Conservation (phyloP, 2,329 filamentous ascomycete species). For the Aspergillus quadricinctus region DNA sequence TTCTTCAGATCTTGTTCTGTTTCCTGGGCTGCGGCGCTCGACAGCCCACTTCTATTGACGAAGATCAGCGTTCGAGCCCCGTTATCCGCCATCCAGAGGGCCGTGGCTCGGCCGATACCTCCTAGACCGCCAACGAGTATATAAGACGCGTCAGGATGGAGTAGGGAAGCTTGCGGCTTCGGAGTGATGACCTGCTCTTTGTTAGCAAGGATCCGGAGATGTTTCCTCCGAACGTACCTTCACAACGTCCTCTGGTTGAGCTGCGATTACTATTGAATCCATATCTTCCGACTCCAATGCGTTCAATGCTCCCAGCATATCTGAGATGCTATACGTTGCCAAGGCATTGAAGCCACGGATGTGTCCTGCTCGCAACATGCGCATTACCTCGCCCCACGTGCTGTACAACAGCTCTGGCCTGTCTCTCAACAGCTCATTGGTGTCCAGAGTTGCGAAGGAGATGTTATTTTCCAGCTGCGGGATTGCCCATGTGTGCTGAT, state of each 20-base stretch:
- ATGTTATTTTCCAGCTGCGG: constrained; percentile 4
- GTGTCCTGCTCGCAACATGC: constrained; percentile 10
- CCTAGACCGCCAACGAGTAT: constrained; percentile 26
- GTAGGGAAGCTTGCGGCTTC: not conserved
- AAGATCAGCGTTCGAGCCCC: constrained; percentile 52
- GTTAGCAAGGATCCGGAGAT: not conserved
- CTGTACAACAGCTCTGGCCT: constrained; percentile 1
- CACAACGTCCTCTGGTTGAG: constrained; percentile 6
- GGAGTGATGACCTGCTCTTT: not conserved
- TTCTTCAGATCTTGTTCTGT: constrained; percentile 13
- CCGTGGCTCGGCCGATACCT: constrained; percentile 22
- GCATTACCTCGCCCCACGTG: constrained; percentile 10
- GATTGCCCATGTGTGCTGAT: not conserved
- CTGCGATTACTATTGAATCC: constrained; percentile 5
- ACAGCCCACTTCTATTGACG: constrained; percentile 44
- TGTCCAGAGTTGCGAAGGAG: constrained; percentile 13
- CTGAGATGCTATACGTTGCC: constrained; percentile 7
- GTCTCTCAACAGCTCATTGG: constrained; percentile 9
- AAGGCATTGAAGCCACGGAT: constrained; percentile 6
- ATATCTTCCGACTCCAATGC: constrained; percentile 1
- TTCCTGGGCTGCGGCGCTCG: constrained; percentile 14
- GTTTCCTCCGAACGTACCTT: constrained; percentile 3
- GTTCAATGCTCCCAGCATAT: constrained; percentile 10
- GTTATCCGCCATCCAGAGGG: constrained; percentile 43
- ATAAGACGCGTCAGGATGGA: constrained; percentile 18